Conservation (phyloP, 805 yeast species). For the Saturnispora diversa region DNA sequence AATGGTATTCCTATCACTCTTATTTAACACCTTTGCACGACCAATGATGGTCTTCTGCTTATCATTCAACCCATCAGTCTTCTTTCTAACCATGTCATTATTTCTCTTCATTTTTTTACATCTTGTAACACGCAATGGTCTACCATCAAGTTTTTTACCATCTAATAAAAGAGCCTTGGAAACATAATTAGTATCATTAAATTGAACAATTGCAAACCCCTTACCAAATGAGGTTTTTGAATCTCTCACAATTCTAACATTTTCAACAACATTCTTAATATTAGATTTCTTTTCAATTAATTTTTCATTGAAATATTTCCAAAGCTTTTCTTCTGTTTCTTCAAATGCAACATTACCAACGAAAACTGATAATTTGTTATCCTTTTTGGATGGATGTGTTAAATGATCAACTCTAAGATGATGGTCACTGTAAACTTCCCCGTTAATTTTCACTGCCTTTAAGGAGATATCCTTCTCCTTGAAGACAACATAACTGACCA, state of each 20-base stretch:
- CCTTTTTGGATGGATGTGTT: conserved; percentile 84
- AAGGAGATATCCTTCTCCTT: conserved; percentile 41
- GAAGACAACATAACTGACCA: conserved; percentile 86
- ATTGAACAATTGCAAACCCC: conserved; percentile 95
- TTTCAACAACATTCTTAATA: conserved; percentile 44
- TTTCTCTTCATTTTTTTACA: conserved; percentile 39
- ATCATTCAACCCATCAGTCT: conserved; percentile 38
- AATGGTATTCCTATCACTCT: conserved; percentile 65
- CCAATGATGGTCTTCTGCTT: conserved; percentile 72
- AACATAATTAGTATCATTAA: conserved; percentile 62
- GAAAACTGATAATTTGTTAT: conserved; percentile 74
- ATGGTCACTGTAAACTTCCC: conserved; percentile 53
- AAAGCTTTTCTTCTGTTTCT: conserved; percentile 80
- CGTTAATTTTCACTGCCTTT: conserved; percentile 50
- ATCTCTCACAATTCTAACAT: conserved; percentile 87
- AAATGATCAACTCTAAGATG: conserved; percentile 90
- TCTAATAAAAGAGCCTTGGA: conserved; percentile 73
- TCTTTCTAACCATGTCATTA: conserved; percentile 17
- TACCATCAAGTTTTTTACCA: conserved; percentile 48
- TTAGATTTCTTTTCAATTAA: conserved; percentile 39
- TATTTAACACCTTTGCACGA: conserved; percentile 71
- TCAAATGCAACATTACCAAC: conserved; percentile 93
- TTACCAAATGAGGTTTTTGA: conserved; percentile 91
- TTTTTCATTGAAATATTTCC: conserved; percentile 60
- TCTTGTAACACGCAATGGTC: conserved; percentile 73